These are phyloP conservation scores for Cornus suecica DNA, from an alignment of 148 eudicot species.

Conservation along the genomic window DNA sequence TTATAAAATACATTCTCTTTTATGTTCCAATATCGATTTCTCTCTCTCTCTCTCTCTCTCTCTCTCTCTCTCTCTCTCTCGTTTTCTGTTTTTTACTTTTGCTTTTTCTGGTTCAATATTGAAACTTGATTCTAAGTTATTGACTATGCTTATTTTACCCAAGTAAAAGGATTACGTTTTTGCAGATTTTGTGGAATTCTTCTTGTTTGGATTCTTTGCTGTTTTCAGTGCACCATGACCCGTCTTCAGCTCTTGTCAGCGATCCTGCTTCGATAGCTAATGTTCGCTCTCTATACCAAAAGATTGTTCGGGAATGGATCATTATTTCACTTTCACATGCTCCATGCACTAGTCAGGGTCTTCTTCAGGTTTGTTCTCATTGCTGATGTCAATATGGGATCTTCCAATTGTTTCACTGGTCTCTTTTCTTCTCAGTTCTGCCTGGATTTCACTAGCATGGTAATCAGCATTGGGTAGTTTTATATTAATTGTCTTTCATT, in stretches of 20 bases:
- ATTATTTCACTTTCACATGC: slow-evolving; percentile 90
- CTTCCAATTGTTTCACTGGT: slow-evolving; percentile 5
- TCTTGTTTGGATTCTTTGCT: slow-evolving; percentile 82
- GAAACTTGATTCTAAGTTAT: slow-evolving; percentile 10
- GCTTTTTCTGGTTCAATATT: not conserved
- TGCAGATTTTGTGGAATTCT: slow-evolving; percentile 96
- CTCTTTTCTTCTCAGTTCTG: not conserved
- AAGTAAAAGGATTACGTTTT: not conserved
- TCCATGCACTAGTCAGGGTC: slow-evolving; percentile 98
- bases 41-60: not conserved
- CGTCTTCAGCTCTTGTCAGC: slow-evolving; percentile 73
- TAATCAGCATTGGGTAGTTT: not conserved
- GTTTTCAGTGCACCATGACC: slow-evolving; percentile 75
- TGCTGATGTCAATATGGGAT: not conserved
- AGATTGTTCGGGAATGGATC: slow-evolving; percentile 89
- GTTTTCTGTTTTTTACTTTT: slow-evolving; percentile 7
- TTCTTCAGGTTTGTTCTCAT: slow-evolving; percentile 78
- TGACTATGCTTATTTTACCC: slow-evolving; percentile 3
- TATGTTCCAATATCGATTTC: not conserved
- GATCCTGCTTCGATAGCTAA: slow-evolving; percentile 91
- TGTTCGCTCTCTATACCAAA: slow-evolving; percentile 84
- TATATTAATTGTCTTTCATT: not conserved
- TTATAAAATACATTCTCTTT: not conserved
- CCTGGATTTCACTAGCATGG: not conserved
- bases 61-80: not conserved